Evolutionary conservation across 495 filamentous ascomycete species (phyloP), one percentile per base, ranked within the genome.

Genomic region (Penicillium alfredii): DNA sequence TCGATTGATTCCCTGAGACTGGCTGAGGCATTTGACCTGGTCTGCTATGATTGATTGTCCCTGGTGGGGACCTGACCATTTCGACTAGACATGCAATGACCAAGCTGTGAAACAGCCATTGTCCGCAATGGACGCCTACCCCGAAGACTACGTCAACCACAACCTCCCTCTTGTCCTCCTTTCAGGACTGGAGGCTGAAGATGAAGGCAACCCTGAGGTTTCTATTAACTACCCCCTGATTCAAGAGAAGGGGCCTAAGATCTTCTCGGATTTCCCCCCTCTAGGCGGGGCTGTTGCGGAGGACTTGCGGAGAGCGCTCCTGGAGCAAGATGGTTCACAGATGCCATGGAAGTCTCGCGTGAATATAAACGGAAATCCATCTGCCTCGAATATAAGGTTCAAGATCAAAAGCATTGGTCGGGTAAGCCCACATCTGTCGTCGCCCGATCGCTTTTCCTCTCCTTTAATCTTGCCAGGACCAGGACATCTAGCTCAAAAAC

Each of bases 111-210:
- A 53, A 37, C 44, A 56, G 40, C 34, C 38, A 38, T 45, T 55
- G 60, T 65, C 63, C 63, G 63, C 63, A 53, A 95, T 95, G 88
- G 87, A 95, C 67, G 87, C 78, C 43, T 94, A 92, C 63, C 86
- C 88, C 24, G 56, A 71, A 46, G 78, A 81, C 52, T 90, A 87
- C 63, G 67, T 89, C 63, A 73, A 78, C 59, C 87, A 88, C 62
- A 87, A 86, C 55, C 66, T 86, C 40, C 88, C 88, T 10, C 73
- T 92, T 22, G 63, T 95, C 39, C 59, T 93, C 13, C 70, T 92
- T 17, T 86, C 84, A 14, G 88, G 88, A 5, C 69, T 94, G 4
- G 73, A 76, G 21, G 44, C 58, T 29, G 51, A 30, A 3, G 35
- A 23, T 24, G 49, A 48, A 43, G 51, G 53, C 41, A 54, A 45